Conservation (phyloP, 1,284 basidiomycete genomes). For the Hemileia vastatrix region DNA sequence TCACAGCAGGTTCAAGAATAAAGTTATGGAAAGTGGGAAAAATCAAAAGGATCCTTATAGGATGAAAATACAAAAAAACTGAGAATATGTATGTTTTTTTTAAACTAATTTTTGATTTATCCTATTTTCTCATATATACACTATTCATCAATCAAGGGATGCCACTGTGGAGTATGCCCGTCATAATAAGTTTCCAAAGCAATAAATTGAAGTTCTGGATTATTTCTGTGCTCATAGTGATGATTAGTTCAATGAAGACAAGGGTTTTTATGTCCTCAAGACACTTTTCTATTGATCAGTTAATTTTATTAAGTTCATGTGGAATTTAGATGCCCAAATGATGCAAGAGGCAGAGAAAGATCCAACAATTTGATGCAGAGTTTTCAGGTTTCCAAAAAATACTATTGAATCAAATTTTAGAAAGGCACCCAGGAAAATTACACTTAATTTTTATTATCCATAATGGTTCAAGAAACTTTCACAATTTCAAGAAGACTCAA, state of each 20-base stretch:
- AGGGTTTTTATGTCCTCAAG: slow-evolving; percentile 1
- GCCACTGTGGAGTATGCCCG: not conserved
- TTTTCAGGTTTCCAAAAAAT: not conserved
- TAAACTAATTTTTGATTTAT: not conserved
- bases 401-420: not conserved
- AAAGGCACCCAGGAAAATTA: not conserved
- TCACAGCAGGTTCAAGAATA: not conserved
- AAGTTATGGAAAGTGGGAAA: slow-evolving; percentile 7
- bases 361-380: not conserved
- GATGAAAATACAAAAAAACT: not conserved
- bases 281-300: not conserved
- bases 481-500: not conserved
- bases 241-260: not conserved
- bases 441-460: slow-evolving; percentile 7
- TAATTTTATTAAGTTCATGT: not conserved
- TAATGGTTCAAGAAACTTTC: slow-evolving; percentile 1
- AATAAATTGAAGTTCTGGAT: not conserved
- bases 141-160: not conserved
- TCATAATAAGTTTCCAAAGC: not conserved
- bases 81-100: not conserved
- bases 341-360: not conserved
- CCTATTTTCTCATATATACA: not conserved
- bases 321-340: not conserved
- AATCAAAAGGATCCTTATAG: not conserved
- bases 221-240: slow-evolving; percentile 7